Evolutionary conservation across 805 yeast genomes (phyloP), one percentile per base, ranked within the genome.

Genomic region (Pichia gijzeniarum): DNA sequence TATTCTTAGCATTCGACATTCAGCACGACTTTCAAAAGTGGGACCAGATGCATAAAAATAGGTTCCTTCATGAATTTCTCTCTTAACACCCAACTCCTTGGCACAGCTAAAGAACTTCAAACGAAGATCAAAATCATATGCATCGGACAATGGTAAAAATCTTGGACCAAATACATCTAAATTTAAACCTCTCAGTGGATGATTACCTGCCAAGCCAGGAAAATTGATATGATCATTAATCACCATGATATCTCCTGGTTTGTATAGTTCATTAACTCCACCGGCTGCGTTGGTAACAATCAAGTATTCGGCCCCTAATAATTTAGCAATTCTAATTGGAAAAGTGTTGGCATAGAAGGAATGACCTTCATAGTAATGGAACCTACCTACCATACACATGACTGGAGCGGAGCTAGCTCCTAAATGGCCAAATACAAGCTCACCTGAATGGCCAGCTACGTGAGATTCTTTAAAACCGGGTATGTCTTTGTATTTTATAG

Each of bases 201-300:
- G 93, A 51, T 68, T 73, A 1, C 98, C 99, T 6, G 91, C 80
- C 48, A 91, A 70, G 1, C 99, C 98, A 0, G 97, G 96, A 44
- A 91, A 59, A 62, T 90, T 89, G 56, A 91, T 74, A 62, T 91
- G 99, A 62, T 90, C 99, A 53, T 74, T 74, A 51, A 91, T 77
- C 40, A 93, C 73, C 98, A 93, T 91, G 52, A 91, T 69, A 58
- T 93, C 97, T 28, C 97, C 96, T 2, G 91, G 85, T 43, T 72
- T 72, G 63, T 65, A 90, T 4, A 56, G 59, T 2, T 76, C 65
- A 56, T 88, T 84, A 38, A 85, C 63, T 1, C 96, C 97, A 38
- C 98, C 99, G 2, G 96, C 95, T 1, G 99, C 99, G 64, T 91
- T 91, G n/a, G 98, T 91, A 9, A 83, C 95, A 20, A 91, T 69